These are phyloP conservation scores for Malus orientalis DNA, from an alignment of 306 rosid species.

Conservation along the genomic window DNA sequence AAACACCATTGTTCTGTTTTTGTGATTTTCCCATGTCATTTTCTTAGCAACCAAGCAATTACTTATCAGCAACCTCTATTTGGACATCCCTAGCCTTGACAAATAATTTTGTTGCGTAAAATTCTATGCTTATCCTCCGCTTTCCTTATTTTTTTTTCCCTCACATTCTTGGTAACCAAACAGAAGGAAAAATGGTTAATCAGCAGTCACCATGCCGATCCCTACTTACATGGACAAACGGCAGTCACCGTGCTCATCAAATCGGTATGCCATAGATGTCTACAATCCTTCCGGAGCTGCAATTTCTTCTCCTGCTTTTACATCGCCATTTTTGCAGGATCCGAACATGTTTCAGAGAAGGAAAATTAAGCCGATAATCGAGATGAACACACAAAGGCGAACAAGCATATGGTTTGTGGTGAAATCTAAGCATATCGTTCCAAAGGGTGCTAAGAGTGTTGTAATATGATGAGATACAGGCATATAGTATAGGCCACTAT, in stretches of 20 bases:
- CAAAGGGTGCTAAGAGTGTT: background rate
- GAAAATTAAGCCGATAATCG: background rate
- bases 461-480: background rate
- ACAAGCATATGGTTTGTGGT: background rate
- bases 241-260: slow-evolving; percentile 33
- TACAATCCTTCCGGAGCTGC: slow-evolving; percentile 52
- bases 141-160: background rate
- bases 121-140: background rate
- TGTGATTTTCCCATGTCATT: background rate
- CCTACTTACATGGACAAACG: slow-evolving; percentile 33
- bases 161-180: background rate
- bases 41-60: background rate
- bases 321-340: background rate
- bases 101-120: background rate
- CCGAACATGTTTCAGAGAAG: background rate
- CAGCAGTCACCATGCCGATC: slow-evolving; percentile 21
- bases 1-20: background rate
- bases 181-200: slow-evolving; percentile 24
- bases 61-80: background rate
- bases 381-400: background rate
- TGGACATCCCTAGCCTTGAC: background rate
- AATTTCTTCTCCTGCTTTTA: slow-evolving; percentile 34
- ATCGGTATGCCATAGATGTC: slow-evolving; percentile 57
- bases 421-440: background rate
- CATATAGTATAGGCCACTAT: background rate